Evolutionary conservation across 2,329 filamentous ascomycete genomes (phyloP).

Genomic region (Trichoderma cornu-damae): DNA sequence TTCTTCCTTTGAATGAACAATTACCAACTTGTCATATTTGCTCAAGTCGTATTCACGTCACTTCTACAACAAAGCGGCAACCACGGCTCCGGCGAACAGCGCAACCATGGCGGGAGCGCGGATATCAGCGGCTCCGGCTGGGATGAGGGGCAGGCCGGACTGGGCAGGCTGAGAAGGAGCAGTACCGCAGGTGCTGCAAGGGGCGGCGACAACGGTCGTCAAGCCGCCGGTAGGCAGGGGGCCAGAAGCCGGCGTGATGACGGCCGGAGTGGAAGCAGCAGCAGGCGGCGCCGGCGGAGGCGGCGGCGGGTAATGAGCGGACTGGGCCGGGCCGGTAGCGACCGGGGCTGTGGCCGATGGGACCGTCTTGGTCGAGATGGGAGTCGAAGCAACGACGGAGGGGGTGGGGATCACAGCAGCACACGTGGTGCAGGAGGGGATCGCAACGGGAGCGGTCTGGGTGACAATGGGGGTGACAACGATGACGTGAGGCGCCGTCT

Average conservation of each 20-base stretch:
- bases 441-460: slow-evolving; percentile 8
- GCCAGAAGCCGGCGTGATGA: not conserved
- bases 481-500: slow-evolving; percentile 24
- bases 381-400: slow-evolving; percentile 20
- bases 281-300: slow-evolving; percentile 9
- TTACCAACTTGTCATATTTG: slow-evolving; percentile 8
- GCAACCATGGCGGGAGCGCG: slow-evolving; percentile 20
- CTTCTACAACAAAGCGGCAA: slow-evolving; percentile 23
- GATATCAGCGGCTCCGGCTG: slow-evolving; percentile 22
- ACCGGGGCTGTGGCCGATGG: slow-evolving; percentile 11
- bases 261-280: slow-evolving; percentile 8
- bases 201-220: slow-evolving; percentile 17
- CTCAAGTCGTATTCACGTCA: slow-evolving; percentile 15
- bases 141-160: slow-evolving; percentile 18
- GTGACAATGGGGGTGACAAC: slow-evolving; percentile 26
- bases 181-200: slow-evolving; percentile 18
- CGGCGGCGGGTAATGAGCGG: slow-evolving; percentile 11
- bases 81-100: slow-evolving; percentile 22
- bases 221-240: slow-evolving; percentile 15
- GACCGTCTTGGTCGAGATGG: slow-evolving; percentile 16
- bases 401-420: slow-evolving; percentile 22
- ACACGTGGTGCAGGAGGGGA: slow-evolving; percentile 28
- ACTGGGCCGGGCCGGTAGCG: slow-evolving; percentile 12
- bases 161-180: not conserved
- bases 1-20: slow-evolving; percentile 1